Percentiles rank a stretch among this genome's conserved stretches.
Conservation (phyloP, 352 stramenopile genomes). For the Globisporangium spinosum region DNA sequence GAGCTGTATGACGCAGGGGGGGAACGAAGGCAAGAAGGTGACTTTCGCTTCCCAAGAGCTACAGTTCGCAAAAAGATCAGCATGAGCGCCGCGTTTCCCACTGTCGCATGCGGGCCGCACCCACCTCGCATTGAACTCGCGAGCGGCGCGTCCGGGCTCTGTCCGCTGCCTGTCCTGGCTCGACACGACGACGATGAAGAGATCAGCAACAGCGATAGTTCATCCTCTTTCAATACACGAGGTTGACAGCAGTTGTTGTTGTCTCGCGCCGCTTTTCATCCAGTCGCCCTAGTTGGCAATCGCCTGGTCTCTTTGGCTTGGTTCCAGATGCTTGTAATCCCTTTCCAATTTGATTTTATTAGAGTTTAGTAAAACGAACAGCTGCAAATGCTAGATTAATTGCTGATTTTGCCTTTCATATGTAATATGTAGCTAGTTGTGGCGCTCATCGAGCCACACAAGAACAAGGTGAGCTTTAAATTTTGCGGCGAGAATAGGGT, state of each 20-base stretch:
- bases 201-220: background rate
- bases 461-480: background rate
- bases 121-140: background rate
- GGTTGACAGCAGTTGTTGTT: background rate
- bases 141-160: background rate
- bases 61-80: constrained; percentile 7
- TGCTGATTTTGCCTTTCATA: background rate
- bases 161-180: background rate
- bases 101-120: constrained; percentile 5
- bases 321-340: background rate
- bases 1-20: background rate
- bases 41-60: background rate
- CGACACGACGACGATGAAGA: constrained; percentile 1
- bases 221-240: background rate
- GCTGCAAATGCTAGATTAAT: background rate
- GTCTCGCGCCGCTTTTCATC: background rate
- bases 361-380: background rate
- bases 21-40: background rate
- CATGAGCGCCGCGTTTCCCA: background rate
- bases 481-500: background rate
- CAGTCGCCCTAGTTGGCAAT: background rate
- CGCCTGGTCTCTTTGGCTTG: background rate
- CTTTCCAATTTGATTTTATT: background rate
- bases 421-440: background rate
- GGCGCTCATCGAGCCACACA: background rate